Percentiles rank a stretch among this genome's conserved stretches.
Evolutionary conservation across 306 rosid genomes (phyloP).

Genomic region (Quercus glauca): DNA sequence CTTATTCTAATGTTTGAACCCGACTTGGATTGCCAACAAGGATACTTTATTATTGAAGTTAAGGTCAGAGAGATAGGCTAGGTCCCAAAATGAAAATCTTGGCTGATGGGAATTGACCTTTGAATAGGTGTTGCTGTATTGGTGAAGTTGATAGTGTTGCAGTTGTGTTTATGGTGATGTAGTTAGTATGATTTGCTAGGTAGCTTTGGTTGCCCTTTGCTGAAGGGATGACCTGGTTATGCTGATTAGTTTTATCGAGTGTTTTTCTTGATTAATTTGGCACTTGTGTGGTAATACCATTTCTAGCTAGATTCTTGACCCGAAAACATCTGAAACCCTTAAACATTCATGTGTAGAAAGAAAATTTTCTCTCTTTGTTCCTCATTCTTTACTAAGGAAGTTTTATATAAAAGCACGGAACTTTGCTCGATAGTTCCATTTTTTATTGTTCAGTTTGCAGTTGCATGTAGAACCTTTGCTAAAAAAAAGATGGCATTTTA

Average conservation of each 20-base stretch:
- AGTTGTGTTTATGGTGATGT: neutral
- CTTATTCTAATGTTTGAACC: no score
- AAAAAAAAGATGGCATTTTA: neutral
- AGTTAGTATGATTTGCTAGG: neutral
- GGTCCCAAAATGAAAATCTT: no score
- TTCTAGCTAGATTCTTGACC: neutral
- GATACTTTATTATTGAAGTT: no score
- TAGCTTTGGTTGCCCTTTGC: neutral
- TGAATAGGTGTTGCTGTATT: no score
- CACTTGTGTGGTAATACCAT: neutral
- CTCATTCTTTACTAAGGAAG: neutral
- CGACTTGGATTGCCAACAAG: no score
- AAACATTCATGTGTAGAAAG: neutral
- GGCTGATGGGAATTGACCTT: no score
- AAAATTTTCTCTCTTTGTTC: neutral
- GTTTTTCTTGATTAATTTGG: neutral
- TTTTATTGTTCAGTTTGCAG: neutral
- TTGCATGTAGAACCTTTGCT: neutral
- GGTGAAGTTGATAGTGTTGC: neutral
- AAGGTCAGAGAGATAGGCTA: no score
- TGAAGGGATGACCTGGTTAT: neutral
- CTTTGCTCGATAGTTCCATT: neutral
- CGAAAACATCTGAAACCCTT: neutral
- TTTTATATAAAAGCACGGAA: neutral
- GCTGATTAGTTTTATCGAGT: neutral